These are phyloP conservation scores for Torulaspora delbrueckii DNA, from an alignment of 805 yeast species.

Conservation along the genomic window DNA sequence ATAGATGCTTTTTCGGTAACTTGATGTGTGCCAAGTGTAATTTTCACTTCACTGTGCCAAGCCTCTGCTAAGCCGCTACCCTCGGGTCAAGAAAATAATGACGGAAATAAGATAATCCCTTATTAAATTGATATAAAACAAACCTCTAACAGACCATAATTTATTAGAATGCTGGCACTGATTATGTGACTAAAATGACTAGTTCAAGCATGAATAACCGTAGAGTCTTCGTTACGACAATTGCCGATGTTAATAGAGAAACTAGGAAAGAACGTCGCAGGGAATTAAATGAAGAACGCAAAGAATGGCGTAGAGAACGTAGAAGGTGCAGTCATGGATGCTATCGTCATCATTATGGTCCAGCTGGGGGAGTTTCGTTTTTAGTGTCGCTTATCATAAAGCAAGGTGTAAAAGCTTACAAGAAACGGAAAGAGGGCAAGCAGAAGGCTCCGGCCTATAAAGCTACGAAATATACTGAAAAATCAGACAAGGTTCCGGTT, in stretches of 20 bases:
- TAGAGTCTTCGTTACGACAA: not conserved
- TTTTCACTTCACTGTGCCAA: not conserved
- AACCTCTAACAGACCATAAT: not conserved
- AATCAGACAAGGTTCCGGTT: not conserved
- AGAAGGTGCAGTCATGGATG: too few relatives aligned
- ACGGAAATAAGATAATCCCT: not conserved
- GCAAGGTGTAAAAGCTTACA: not conserved
- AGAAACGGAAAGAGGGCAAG: slow-evolving; percentile 1
- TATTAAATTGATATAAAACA: not conserved
- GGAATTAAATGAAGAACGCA: not conserved
- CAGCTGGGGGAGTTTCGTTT: not conserved
- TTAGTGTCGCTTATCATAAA: not conserved
- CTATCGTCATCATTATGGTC: too few relatives aligned
- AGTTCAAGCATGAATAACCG: not conserved
- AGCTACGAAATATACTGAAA: too few relatives aligned
- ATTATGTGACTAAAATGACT: too few relatives aligned
- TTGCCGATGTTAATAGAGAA: not conserved
- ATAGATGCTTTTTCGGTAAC: too few relatives aligned
- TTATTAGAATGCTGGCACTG: too few relatives aligned
- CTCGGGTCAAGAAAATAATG: not conserved
- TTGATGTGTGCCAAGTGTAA: too few relatives aligned
- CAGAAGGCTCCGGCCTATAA: not conserved
- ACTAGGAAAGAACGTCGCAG: not conserved
- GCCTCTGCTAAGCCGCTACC: not conserved
- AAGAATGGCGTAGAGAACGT: not conserved